Base-by-base conservation (phyloP, 2,329 filamentous ascomycete genomes). In the Clarireedia monteithiana region DNA sequence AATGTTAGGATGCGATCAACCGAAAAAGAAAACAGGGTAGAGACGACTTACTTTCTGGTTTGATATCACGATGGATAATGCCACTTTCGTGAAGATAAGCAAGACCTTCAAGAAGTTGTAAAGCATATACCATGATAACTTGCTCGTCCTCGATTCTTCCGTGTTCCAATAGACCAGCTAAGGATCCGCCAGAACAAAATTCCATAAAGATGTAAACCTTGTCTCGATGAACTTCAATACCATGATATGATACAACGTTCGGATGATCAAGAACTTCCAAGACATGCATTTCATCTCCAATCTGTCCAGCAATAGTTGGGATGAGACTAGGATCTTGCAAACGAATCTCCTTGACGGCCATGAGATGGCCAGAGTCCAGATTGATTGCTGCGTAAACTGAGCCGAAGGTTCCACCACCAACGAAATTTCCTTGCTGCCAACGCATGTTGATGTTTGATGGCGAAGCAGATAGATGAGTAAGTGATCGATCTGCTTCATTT, bases 181-280 rank as follows among this genome's bases (percentile, higher is more conserved):
- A 78, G 15, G 92, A 97, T 20, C 94, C 94, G 51, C 94, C 92
- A 4, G 91, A 95, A 71, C 94, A 99, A 72, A 95, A 97, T 72
- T 99, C 94, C 94, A 99, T 99, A 70, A 99, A 99, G 63, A 99
- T 96, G 72, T 97, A 99, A n/a, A 99, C 94, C 69, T 96, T 94
- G 77, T 99, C 94, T 60, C 94, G 84, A 72, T 99, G 94, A 2
- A 96, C 94, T 71, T 99, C 94, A 67, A 99, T 97, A 57, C 94
- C 94, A 68, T 94, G 94, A 73, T 99, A 99, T 9, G 91, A 92
- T 23, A 99, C 95, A 59, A 99, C 89, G 69, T 99, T 99, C 23
- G 94, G 94, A 69, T 99, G 94, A 67, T 99, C 91, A 47, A 99
- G 80, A 1, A 96, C 88, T 72, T 97, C 92, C 49, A 99, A 76